Conservation (phyloP, 2,329 filamentous ascomycete species). For the Exophiala xenobiotica region DNA sequence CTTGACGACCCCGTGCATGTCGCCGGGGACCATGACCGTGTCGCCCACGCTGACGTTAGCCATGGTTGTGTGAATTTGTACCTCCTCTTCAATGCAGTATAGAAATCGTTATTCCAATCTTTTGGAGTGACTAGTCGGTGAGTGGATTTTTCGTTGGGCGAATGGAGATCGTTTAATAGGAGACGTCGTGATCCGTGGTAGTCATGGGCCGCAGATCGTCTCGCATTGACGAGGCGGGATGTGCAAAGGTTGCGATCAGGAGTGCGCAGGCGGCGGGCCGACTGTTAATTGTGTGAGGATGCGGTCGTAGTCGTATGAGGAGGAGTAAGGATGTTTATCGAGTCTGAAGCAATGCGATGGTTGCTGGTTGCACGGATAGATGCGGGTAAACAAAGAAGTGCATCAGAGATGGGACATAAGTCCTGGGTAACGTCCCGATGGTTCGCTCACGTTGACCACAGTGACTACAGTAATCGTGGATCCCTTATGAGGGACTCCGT, state of each 20-base stretch:
- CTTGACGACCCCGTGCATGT: constrained; percentile 85
- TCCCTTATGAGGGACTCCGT: not conserved
- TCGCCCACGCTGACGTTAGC: constrained; percentile 28
- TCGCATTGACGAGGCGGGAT: not conserved
- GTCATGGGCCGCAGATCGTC: not conserved
- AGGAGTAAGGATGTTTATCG: not conserved
- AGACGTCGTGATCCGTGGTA: not conserved
- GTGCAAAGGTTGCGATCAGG: not conserved
- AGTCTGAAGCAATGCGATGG: not conserved
- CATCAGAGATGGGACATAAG: too few relatives aligned
- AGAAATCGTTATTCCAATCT: not conserved
- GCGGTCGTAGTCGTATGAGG: not conserved
- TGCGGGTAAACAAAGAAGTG: not conserved
- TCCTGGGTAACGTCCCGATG: too few relatives aligned
- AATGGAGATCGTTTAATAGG: not conserved
- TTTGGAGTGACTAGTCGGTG: too few relatives aligned
- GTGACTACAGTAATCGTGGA: not conserved
- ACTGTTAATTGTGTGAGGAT: not conserved
- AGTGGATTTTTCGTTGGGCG: too few relatives aligned
- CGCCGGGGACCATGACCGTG: constrained; percentile 52
- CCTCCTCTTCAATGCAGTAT: not conserved
- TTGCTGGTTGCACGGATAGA: not conserved
- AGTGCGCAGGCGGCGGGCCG: not conserved
- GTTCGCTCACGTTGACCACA: not conserved
- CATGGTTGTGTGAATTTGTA: constrained; percentile 23